A percentile compares a stretch with the other conserved stretches of the same genome.
Evolutionary conservation across 306 rosid genomes (phyloP).

Genomic region (Trifolium dubium): DNA sequence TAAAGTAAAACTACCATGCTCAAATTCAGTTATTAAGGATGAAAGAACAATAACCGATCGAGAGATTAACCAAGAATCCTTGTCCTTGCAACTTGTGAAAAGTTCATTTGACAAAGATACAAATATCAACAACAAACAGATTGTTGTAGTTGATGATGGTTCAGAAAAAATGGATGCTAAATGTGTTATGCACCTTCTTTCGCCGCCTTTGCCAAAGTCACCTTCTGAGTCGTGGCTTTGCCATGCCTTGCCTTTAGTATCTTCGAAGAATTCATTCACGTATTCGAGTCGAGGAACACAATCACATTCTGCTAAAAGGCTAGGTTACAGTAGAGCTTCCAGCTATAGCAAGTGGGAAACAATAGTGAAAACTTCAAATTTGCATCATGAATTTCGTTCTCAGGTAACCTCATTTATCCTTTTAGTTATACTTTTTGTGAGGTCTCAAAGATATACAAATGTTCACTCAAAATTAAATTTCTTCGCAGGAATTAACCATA

Average conservation of each 20-base stretch:
- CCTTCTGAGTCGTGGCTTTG: conserved; percentile 98
- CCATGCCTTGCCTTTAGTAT: conserved; percentile 72
- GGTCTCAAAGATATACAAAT: background rate
- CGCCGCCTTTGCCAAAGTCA: conserved; percentile 86
- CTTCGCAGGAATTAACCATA: conserved; percentile 70
- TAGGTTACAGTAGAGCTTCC: conserved; percentile 52
- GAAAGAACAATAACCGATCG: conserved; percentile 37
- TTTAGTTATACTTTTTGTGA: background rate
- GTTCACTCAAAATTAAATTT: conserved; percentile 28
- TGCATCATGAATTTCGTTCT: conserved; percentile 61
- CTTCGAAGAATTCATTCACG: conserved; percentile 50
- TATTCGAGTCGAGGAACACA: conserved; percentile 40
- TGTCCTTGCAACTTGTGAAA: conserved; percentile 45
- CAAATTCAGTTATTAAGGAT: conserved; percentile 40
- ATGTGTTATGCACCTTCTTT: conserved; percentile 46
- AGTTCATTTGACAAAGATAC: conserved; percentile 42
- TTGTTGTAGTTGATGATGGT: conserved; percentile 45
- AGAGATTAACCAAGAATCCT: conserved; percentile 38
- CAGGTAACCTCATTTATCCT: conserved; percentile 62
- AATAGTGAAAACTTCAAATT: conserved; percentile 75
- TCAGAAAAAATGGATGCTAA: conserved; percentile 39
- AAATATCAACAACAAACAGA: conserved; percentile 42
- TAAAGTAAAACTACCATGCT: conserved; percentile 39
- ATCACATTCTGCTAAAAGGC: conserved; percentile 46
- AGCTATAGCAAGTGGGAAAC: conserved; percentile 89